phyloP scores from a whole-genome alignment of 2,329 filamentous ascomycete species.

The Mycocentrospora acerina region DNA sequence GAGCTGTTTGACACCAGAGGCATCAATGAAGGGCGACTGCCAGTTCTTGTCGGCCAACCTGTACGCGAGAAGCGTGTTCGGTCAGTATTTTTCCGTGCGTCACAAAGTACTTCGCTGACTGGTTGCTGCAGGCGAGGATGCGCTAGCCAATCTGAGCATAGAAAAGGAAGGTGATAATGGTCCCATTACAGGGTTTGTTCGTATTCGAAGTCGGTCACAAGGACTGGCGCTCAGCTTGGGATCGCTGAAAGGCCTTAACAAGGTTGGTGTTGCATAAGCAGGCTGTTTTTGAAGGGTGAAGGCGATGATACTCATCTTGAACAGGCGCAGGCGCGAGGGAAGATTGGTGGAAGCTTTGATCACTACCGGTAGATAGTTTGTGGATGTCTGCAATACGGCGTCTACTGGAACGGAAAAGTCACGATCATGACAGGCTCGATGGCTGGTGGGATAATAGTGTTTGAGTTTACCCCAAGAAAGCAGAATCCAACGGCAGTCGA shows the following conservation, averaged over 20 bases:
- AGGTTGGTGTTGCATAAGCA: constrained; percentile 34
- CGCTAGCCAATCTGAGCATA: constrained; percentile 93
- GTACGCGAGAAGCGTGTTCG: constrained; percentile 95
- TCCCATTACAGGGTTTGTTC: constrained; percentile 93
- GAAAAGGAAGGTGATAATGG: constrained; percentile 96
- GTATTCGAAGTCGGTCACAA: constrained; percentile 96
- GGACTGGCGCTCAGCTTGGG: constrained; percentile 91
- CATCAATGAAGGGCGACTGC: constrained; percentile 94
- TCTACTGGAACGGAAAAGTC: neutral
- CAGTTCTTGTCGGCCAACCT: constrained; percentile 97
- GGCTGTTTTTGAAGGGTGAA: constrained; percentile 2
- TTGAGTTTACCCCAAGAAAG: constrained; percentile 11
- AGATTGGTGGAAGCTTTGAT: constrained; percentile 7
- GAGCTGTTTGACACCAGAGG: constrained; percentile 95
- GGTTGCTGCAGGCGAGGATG: constrained; percentile 79
- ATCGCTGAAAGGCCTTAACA: constrained; percentile 87
- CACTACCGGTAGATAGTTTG: neutral
- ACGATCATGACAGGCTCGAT: constrained; percentile 1
- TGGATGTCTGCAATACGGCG: neutral
- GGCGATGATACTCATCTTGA: constrained; percentile 1
- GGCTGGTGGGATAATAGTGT: constrained; percentile 15
- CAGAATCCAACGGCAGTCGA: constrained; percentile 1
- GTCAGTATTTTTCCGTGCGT: constrained; percentile 61
- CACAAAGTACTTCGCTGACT: constrained; percentile 5
- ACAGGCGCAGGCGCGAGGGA: neutral